Base-by-base conservation (phyloP, 345 rosid species). In the Lepidium africanum region DNA sequence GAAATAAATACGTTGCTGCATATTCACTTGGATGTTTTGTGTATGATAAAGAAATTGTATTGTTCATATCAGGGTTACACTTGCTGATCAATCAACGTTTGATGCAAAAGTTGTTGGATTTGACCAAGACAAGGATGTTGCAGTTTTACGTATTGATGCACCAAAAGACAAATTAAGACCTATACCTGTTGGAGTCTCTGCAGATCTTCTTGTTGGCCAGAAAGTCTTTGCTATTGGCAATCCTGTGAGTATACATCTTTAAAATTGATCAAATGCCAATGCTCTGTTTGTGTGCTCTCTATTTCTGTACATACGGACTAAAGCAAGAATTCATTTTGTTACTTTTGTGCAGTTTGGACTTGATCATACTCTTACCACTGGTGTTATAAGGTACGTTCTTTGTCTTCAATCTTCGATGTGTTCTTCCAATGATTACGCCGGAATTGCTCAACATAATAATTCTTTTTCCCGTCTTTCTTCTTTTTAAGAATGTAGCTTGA, bases 121-220 rank as follows among this genome's bases (percentile, higher is more conserved):
- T 65, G 97, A 93, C 80, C 92, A 90, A 83, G 98, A 93, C 76
- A 93, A 93, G 81, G 98, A 93, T 79, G 98, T 93, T 36, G 97
- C 98, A 4, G 94, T 90, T 21, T 71, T 93, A 78, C 80, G 77
- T 59, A 82, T 90, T 0, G 83, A 87, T 49, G 89, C 97, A 13
- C 98, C 97, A 0, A 80, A 82, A 45, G 83, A 81, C 37, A 88
- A 93, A 76, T 74, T 93, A 59, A 82, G 90, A 64, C 96, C 98
- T 2, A 80, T 93, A 59, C 97, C 98, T 40, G 49, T 93, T 79
- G 98, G 98, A 60, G 67, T 90, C 65, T 90, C 98, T 14, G 94
- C 97, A 6, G 97, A 93, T 76, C 82, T 93, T 56, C 96, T 93
- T 69, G 98, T 93, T 33, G 98, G 98, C 10, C 98, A 90, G 84